Conservation (phyloP, 768 basidiomycete genomes). For the Leccinum rimulosum region DNA sequence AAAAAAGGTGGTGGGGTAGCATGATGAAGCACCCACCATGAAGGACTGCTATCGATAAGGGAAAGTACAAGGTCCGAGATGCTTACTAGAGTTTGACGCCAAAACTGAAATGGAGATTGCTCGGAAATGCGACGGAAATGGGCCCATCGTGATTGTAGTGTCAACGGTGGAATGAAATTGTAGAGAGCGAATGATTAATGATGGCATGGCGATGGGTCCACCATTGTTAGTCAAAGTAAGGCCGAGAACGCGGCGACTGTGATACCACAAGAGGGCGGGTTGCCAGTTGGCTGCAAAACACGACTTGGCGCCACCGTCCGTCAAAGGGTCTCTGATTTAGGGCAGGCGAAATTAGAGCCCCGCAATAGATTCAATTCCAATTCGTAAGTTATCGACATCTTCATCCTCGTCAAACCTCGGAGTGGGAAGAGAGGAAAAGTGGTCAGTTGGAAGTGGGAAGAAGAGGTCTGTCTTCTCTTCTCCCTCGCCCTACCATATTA, state of each 20-base stretch:
- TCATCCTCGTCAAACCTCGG: conserved; percentile 54
- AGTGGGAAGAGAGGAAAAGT: conserved; percentile 64
- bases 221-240: conserved; percentile 7
- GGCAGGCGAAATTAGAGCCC: conserved; percentile 29
- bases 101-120: conserved; percentile 19
- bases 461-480: conserved; percentile 47
- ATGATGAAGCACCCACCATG: conserved; percentile 14
- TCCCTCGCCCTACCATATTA: conserved; percentile 10
- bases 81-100: conserved; percentile 14
- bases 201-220: conserved; percentile 4
- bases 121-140: conserved; percentile 28
- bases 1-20: conserved; percentile 15
- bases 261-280: not conserved
- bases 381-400: conserved; percentile 35
- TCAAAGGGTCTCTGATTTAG: conserved; percentile 28
- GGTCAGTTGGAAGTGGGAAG: conserved; percentile 74
- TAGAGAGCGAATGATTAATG: conserved; percentile 8
- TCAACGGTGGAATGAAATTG: conserved; percentile 19
- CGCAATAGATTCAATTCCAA: conserved; percentile 11
- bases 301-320: conserved; percentile 23
- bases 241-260: conserved; percentile 9
- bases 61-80: conserved; percentile 26
- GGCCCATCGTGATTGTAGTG: conserved; percentile 14
- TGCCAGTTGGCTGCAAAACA: conserved; percentile 2
- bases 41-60: conserved; percentile 31